phyloP scores from a whole-genome alignment of 2,329 filamentous ascomycete species.

The Cladophialophora immunda region DNA sequence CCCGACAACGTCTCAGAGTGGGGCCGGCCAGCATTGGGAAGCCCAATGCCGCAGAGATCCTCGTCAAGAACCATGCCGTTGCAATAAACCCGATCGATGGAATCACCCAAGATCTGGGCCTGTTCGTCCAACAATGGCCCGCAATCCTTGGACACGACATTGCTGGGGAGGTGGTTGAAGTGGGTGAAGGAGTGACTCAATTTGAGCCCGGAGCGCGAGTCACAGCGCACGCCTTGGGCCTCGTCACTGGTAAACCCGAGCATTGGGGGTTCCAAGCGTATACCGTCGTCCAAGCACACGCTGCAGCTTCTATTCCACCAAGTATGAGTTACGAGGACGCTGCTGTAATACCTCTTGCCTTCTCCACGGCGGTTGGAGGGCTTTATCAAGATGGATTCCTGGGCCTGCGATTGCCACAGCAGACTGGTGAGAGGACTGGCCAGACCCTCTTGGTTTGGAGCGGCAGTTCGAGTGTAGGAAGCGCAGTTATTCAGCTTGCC shows the following conservation, averaged over 20 bases:
- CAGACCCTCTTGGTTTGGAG: slow-evolving; percentile 52
- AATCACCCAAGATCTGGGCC: slow-evolving; percentile 43
- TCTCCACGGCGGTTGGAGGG: slow-evolving; percentile 46
- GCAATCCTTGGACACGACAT: slow-evolving; percentile 36
- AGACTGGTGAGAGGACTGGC: neutral
- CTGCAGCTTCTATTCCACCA: slow-evolving; percentile 44
- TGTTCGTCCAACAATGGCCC: slow-evolving; percentile 39
- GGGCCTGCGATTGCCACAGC: slow-evolving; percentile 39
- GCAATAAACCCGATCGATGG: slow-evolving; percentile 49
- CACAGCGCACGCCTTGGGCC: slow-evolving; percentile 37
- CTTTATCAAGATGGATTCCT: slow-evolving; percentile 44
- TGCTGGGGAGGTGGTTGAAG: slow-evolving; percentile 33
- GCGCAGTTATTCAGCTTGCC: slow-evolving; percentile 52
- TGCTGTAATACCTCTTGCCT: slow-evolving; percentile 47
- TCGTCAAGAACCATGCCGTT: slow-evolving; percentile 41
- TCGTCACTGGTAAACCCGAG: slow-evolving; percentile 22
- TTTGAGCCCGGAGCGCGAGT: slow-evolving; percentile 45
- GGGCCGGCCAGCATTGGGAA: slow-evolving; percentile 25
- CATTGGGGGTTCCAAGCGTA: slow-evolving; percentile 45
- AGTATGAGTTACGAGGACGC: slow-evolving; percentile 45
- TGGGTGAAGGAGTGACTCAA: slow-evolving; percentile 36
- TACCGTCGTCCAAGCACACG: slow-evolving; percentile 36
- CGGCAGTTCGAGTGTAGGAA: slow-evolving; percentile 53
- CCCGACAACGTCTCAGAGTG: slow-evolving; percentile 31
- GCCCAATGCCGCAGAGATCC: slow-evolving; percentile 36